Percentiles rank a stretch among this genome's conserved stretches.
Evolutionary conservation across 495 filamentous ascomycete species (phyloP).

Genomic region (Talaromyces proteolyticus): DNA sequence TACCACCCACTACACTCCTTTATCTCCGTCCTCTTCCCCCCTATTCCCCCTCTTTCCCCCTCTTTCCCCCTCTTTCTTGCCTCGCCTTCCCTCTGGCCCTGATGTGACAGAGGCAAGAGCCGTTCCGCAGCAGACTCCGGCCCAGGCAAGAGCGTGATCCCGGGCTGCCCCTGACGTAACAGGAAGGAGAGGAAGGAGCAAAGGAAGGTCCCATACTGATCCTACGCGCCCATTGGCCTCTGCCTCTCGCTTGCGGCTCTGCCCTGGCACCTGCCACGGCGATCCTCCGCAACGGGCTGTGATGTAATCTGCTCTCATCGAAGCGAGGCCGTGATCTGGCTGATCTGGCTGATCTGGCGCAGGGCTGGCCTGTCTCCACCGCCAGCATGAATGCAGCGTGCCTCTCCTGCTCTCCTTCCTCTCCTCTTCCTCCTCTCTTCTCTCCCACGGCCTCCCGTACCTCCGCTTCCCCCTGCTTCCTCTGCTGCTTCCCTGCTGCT

Average conservation of each 20-base stretch:
- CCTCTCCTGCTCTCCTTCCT: not conserved
- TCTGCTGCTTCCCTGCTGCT: not conserved
- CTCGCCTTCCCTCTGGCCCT: constrained; percentile 80
- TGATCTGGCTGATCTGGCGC: not conserved
- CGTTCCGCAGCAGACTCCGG: no score
- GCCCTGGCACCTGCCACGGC: not conserved
- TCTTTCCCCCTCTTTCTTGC: constrained; percentile 80
- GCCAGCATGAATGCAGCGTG: not conserved
- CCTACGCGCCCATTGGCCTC: not conserved
- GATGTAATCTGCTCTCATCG: no score
- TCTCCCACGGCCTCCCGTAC: not conserved
- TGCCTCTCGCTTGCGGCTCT: not conserved
- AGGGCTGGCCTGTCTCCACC: no score
- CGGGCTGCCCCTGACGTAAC: no score
- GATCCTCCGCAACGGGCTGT: no score
- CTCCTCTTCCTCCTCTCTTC: not conserved
- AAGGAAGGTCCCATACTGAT: no score
- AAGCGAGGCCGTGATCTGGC: no score
- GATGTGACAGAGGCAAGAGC: no score
- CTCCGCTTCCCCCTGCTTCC: not conserved
- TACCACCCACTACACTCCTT: no score
- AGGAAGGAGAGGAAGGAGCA: no score
- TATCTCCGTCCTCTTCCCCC: not conserved
- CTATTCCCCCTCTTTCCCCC: constrained; percentile 51
- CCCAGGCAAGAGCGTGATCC: no score